Base-by-base conservation (phyloP, 345 rosid species). In the Conringia planisiliqua region DNA sequence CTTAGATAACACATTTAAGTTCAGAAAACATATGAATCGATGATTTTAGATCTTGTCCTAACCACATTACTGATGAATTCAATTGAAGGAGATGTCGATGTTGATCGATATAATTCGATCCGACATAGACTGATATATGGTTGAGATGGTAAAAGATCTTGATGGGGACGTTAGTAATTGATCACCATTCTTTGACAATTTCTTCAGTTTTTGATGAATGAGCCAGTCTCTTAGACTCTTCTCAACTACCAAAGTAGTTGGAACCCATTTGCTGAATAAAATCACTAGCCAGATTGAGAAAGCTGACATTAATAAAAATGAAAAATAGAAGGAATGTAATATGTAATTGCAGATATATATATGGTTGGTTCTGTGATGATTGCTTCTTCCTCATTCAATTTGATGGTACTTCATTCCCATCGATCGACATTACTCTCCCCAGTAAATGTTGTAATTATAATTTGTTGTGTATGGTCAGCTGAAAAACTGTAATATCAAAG, bases 211-310 rank as follows among this genome's bases (percentile, higher is more conserved):
- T 16, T 17, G 16, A 68, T 61, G 48, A 54, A 42, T 51, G 40
- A 54, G 38, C 29, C 56, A 22, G 24, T 2, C 24, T 62, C 46
- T 63, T 56, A 55, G 72, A 64, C 60, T 7, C 35, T 69, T 64
- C 67, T 77, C 80, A 77, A 71, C 76, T 58, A 71, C 61, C 54
- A 77, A 64, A 70, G 61, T 77, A 64, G 76, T 77, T 77, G 72
- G 46, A 36, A 47, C 72, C 50, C 75, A 43, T 52, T 52, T 22
- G 33, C 70, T 42, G 7, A 20, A 50, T 2, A 48, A 11, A 12
- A 12, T 24, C 60, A 47, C 43, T 22, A 46, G 46, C 12, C 29
- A 43, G 57, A 56, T 17, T 47, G 62, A 20, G 32, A 42, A 40
- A 30, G 26, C 11, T 56, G 22, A 50, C 38, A 17, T 17, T 35